Evolutionary conservation across 2,329 filamentous ascomycete genomes (phyloP).

Genomic region (Hypomyces rosellus): DNA sequence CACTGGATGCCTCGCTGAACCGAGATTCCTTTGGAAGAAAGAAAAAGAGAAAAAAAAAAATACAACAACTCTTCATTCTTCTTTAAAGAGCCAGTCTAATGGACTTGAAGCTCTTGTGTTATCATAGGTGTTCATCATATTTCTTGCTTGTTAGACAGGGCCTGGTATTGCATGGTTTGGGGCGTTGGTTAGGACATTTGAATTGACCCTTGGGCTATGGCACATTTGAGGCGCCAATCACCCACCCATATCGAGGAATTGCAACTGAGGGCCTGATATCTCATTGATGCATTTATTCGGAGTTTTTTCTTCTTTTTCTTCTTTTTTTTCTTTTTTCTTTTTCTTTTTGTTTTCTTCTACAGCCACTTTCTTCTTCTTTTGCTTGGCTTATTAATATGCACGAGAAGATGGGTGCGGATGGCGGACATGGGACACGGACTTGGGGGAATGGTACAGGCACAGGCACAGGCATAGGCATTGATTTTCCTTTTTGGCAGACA

Average conservation of each 20-base stretch:
- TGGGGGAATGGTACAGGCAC: not conserved
- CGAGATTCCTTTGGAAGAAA: not conserved
- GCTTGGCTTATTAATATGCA: conserved; percentile 7
- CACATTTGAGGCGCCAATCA: not conserved
- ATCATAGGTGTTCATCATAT: not conserved
- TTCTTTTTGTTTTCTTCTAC: not conserved
- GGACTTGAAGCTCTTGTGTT: conserved; percentile 4
- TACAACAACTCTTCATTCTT: conserved; percentile 8
- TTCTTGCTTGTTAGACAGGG: conserved; percentile 14
- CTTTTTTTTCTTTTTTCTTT: too few relatives aligned
- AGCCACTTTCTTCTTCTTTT: conserved; percentile 5
- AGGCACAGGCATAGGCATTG: not conserved
- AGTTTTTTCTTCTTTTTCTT: conserved; percentile 2
- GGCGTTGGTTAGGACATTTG: conserved; percentile 23
- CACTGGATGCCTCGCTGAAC: not conserved
- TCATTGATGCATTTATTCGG: conserved; percentile 15
- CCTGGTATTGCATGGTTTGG: conserved; percentile 24
- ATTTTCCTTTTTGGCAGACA: not conserved
- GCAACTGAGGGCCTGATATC: conserved; percentile 2
- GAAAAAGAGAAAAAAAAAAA: not conserved
- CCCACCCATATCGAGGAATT: not conserved
- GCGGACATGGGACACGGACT: not conserved
- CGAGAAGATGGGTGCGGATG: not conserved
- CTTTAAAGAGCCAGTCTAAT: conserved; percentile 1
- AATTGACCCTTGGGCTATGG: not conserved